phyloP scores from a whole-genome alignment of 139 green algal species.

The Micractinium conductrix region DNA sequence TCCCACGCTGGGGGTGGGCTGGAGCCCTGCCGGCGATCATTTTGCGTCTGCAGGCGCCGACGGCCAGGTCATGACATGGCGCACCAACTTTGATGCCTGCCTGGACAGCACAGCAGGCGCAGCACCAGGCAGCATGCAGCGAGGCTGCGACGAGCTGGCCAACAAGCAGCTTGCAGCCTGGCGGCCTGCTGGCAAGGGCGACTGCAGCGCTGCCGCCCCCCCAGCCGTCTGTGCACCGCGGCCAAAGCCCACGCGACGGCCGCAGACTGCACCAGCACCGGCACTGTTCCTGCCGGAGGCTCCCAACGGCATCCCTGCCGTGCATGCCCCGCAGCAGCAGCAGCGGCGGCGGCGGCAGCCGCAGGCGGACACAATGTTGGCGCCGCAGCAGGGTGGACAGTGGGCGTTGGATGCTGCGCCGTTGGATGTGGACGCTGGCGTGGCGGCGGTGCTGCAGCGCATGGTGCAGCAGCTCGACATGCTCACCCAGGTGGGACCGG shows the following conservation, averaged over 20 bases:
- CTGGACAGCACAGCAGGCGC: not conserved
- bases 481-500: conserved; percentile 73
- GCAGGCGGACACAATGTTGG: conserved; percentile 31
- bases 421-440: conserved; percentile 21
- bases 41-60: conserved; percentile 86
- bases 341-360: not conserved
- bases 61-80: conserved; percentile 90
- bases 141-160: not conserved
- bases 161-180: not conserved
- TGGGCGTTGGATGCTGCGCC: not conserved
- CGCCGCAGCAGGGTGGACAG: not conserved
- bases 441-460: conserved; percentile 76
- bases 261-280: not conserved
- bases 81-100: conserved; percentile 85
- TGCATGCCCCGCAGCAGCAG: not conserved
- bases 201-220: not conserved
- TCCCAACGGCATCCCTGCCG: not conserved
- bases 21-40: conserved; percentile 81
- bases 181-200: not conserved
- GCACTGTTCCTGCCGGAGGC: too few species aligned
- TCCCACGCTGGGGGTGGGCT: conserved; percentile 67
- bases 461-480: conserved; percentile 84
- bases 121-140: not conserved
- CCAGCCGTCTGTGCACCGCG: not conserved
- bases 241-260: not conserved